Conservation (phyloP, 1,284 basidiomycete genomes). For the Chalciporus sp. region DNA sequence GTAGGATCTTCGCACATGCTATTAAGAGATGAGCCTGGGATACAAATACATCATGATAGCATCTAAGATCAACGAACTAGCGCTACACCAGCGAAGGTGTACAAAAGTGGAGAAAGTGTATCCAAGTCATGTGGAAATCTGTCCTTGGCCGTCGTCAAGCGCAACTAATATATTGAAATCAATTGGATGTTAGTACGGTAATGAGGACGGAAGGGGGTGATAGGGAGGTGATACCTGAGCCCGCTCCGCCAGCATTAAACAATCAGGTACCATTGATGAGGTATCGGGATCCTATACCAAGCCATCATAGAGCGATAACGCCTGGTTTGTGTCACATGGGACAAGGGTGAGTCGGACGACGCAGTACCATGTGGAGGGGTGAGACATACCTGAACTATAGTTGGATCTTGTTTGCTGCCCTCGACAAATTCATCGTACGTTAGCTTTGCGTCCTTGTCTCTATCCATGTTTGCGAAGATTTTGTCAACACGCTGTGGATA, state of each 20-base stretch:
- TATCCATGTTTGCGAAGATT: conserved; percentile 93
- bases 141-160: conserved; percentile 8
- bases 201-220: conserved; percentile 24
- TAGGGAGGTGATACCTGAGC: conserved; percentile 30
- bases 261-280: conserved; percentile 24
- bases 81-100: conserved; percentile 32
- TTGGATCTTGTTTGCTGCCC: conserved; percentile 96
- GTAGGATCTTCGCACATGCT: conserved; percentile 21
- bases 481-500: conserved; percentile 85
- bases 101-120: conserved; percentile 25
- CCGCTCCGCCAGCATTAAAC: conserved; percentile 25
- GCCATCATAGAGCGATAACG: conserved; percentile 77
- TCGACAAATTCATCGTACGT: conserved; percentile 97
- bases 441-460: conserved; percentile 85
- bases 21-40: conserved; percentile 7
- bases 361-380: conserved; percentile 10
- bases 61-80: conserved; percentile 21
- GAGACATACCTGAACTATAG: conserved; percentile 86
- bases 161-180: conserved; percentile 4
- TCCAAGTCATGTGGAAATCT: conserved; percentile 13
- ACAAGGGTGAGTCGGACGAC: conserved; percentile 7
- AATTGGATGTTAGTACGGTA: conserved; percentile 1
- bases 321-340: conserved; percentile 44
- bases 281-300: conserved; percentile 51
- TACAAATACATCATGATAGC: conserved; percentile 21